phyloP scores from a whole-genome alignment of 371 early-diverging fungal genomes.

The Coemansia sp. region DNA sequence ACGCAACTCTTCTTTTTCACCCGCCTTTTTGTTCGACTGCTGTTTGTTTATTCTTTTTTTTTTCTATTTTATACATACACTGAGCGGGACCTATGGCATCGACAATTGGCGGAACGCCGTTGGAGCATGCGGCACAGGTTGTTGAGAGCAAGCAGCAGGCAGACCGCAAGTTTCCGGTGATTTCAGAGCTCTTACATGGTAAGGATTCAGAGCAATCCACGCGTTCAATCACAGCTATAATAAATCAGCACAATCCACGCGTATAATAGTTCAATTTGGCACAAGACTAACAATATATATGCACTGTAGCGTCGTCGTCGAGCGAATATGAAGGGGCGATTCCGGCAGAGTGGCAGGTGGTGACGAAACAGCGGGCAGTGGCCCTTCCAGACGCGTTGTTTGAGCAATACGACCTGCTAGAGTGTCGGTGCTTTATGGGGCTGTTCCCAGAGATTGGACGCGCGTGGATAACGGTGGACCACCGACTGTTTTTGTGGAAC shows the following conservation, averaged over 20 bases:
- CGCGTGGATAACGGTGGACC: constrained; percentile 87
- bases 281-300: background rate
- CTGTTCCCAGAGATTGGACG: constrained; percentile 83
- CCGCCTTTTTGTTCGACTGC: background rate
- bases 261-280: background rate
- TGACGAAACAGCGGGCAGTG: constrained; percentile 55
- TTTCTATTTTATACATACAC: background rate
- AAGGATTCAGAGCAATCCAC: constrained; percentile 5
- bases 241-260: background rate
- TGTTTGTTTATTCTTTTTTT: constrained; percentile 5
- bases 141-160: constrained; percentile 33
- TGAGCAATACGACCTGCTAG: constrained; percentile 68
- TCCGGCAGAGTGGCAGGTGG: constrained; percentile 54
- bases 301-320: constrained; percentile 48
- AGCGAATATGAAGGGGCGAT: constrained; percentile 48
- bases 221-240: no score
- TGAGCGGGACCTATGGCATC: constrained; percentile 8
- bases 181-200: constrained; percentile 50
- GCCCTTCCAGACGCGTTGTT: constrained; percentile 68
- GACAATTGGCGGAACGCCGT: constrained; percentile 8
- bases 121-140: constrained; percentile 25
- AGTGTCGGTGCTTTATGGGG: constrained; percentile 80
- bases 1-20: background rate
- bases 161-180: constrained; percentile 40
- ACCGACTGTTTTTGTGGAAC: constrained; percentile 85